Evolutionary conservation across 352 stramenopile species (phyloP), one percentile per base, ranked within the genome.

Genomic region (Phytophthora foliorum): DNA sequence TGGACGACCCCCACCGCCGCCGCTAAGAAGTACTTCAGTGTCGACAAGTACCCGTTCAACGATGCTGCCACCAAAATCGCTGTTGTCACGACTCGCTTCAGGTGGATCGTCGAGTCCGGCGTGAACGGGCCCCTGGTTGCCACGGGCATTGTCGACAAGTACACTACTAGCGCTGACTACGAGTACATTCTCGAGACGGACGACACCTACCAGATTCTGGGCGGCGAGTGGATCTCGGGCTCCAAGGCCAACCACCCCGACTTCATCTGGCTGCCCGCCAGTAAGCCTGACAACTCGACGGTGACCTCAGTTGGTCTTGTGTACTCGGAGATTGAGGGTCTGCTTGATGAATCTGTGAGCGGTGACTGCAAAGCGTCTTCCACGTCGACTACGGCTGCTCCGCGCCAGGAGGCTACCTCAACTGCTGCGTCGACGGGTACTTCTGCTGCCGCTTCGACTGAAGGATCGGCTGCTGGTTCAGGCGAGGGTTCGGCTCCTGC

Each of bases 141-240:
- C 1, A 89, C 81, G 2, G 66, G 69, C 3, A 52, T 63, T 14
- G 77, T 84, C 16, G 74, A 92, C 56, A 68, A 74, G 45, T 83
- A 77, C 67, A 90, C 79, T 22, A 79, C 73, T 25, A 75, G 55
- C 36, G 80, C 70, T n/a, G 76, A 90, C 63, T 92, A 92, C 72
- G 69, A 90, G 56, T 92, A 92, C 61, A 34, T 90, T 9, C 74
- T 93, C 9, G 86, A 93, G 69, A 82, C 84, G 32, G 77, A 94
- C 63, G 74, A 73, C n/a, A 65, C 66, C 7, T 79, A 84, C 50
- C 73, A 88, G 54, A 88, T 93, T 68, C 73, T 92, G 13, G 86
- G 86, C 46, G 86, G 86, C 3, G 86, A 93, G 63, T 93, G 86
- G 86, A 29, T 93, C 29, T 67, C 62, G 10, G 74, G 61, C 4